phyloP scores from a whole-genome alignment of 768 basidiomycete species.

The Boletus sp. region DNA sequence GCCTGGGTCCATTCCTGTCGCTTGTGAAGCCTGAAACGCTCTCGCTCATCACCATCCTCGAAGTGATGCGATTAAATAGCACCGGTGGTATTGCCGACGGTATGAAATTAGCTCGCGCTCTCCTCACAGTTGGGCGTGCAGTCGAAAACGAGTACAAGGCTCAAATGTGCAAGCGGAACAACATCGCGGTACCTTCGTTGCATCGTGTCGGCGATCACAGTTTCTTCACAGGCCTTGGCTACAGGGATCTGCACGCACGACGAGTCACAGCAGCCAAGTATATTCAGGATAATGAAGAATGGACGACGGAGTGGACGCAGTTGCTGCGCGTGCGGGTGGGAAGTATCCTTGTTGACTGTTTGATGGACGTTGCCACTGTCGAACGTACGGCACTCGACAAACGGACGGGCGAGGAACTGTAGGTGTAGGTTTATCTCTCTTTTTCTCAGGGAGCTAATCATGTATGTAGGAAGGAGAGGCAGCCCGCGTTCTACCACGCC shows the following conservation, averaged over 20 bases:
- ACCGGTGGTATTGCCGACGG: conserved; percentile 75
- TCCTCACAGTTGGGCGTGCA: conserved; percentile 75
- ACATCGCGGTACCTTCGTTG: conserved; percentile 47
- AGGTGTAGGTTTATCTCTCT: conserved; percentile 28
- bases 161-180: conserved; percentile 64
- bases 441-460: conserved; percentile 3
- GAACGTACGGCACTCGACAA: conserved; percentile 56
- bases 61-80: conserved; percentile 79
- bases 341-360: conserved; percentile 72
- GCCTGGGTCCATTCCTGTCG: conserved; percentile 66
- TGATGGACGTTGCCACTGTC: conserved; percentile 84
- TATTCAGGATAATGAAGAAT: conserved; percentile 62
- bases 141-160: conserved; percentile 92
- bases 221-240: conserved; percentile 59
- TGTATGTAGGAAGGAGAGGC: conserved; percentile 58
- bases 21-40: conserved; percentile 76
- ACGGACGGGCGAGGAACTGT: conserved; percentile 58
- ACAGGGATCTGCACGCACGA: conserved; percentile 58
- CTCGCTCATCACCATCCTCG: conserved; percentile 85
- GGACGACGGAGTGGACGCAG: conserved; percentile 85
- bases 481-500: conserved; percentile 87
- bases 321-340: conserved; percentile 72
- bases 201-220: conserved; percentile 32
- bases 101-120: conserved; percentile 84
- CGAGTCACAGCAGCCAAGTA: conserved; percentile 63